A percentile compares a stretch with the other conserved stretches of the same genome.
Evolutionary conservation across 345 rosid genomes (phyloP).

Genomic region (Theobroma cacao): DNA sequence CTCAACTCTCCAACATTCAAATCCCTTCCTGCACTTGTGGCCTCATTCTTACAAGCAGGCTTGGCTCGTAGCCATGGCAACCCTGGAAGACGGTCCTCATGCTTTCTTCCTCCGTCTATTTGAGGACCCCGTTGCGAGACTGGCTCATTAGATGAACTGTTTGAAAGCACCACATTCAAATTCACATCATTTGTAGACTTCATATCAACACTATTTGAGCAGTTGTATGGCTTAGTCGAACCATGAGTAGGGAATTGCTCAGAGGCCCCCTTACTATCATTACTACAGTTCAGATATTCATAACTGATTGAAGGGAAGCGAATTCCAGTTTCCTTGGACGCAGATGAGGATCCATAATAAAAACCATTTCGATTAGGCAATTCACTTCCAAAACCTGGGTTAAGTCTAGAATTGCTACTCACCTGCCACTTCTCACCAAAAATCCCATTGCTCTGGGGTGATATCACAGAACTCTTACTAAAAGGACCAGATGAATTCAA

Average conservation of each 20-base stretch:
- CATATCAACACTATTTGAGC: conserved; percentile 29
- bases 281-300: conserved; percentile 32
- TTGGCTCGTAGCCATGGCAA: conserved; percentile 73
- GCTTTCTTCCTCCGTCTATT: conserved; percentile 46
- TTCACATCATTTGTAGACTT: conserved; percentile 38
- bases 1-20: conserved; percentile 30
- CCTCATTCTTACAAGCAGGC: conserved; percentile 35
- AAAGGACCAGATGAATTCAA: conserved; percentile 45
- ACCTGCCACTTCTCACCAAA: conserved; percentile 53
- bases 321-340: conserved; percentile 39
- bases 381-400: conserved; percentile 44
- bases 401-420: conserved; percentile 38
- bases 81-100: conserved; percentile 35
- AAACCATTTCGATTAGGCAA: conserved; percentile 46
- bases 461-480: conserved; percentile 40
- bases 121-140: conserved; percentile 27
- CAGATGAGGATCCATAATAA: conserved; percentile 52
- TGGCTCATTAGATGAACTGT: conserved; percentile 36
- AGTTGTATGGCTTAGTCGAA: conserved; percentile 28
- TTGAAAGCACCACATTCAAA: conserved; percentile 47
- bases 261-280: conserved; percentile 26
- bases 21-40: conserved; percentile 37
- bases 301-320: conserved; percentile 23
- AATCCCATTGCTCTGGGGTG: conserved; percentile 48
- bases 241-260: conserved; percentile 26